These are phyloP conservation scores for Aspergillus nomiae DNA, from an alignment of 2,329 filamentous ascomycete genomes.

Conservation along the genomic window DNA sequence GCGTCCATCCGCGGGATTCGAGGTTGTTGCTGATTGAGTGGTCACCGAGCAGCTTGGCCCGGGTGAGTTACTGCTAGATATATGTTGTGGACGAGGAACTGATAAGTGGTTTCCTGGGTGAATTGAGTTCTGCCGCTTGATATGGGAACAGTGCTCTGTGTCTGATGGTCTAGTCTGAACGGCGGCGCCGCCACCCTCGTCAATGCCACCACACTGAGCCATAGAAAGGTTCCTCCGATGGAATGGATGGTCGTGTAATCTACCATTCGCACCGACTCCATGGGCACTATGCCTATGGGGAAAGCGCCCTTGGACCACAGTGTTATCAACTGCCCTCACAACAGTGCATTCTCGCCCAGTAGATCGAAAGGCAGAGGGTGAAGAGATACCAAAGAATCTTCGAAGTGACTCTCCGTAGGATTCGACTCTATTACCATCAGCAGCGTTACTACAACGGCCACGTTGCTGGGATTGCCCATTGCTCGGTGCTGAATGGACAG, in stretches of 20 bases:
- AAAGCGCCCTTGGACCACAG: conserved; percentile 43
- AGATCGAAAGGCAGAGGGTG: conserved; percentile 13
- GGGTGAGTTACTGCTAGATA: neutral
- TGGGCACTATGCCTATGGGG: conserved; percentile 44
- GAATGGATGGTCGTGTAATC: conserved; percentile 38
- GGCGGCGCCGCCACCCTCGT: neutral
- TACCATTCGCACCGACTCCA: conserved; percentile 34
- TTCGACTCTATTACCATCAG: conserved; percentile 7
- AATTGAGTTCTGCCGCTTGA: neutral
- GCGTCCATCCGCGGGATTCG: too few species aligned
- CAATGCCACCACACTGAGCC: conserved; percentile 17
- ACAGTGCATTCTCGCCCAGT: conserved; percentile 27
- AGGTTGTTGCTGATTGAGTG: neutral
- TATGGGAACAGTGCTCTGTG: neutral
- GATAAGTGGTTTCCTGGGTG: neutral
- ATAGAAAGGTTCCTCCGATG: conserved; percentile 31
- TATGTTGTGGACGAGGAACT: neutral
- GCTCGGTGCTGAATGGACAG: conserved; percentile 13
- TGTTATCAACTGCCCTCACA: conserved; percentile 44
- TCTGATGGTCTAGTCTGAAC: neutral
- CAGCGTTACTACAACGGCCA: neutral
- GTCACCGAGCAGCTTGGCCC: neutral
- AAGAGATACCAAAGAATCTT: conserved; percentile 33
- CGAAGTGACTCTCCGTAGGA: conserved; percentile 31
- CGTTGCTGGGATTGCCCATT: conserved; percentile 14